These are phyloP conservation scores for Fusarium hostae DNA, from an alignment of 2,329 filamentous ascomycete species.

Conservation along the genomic window DNA sequence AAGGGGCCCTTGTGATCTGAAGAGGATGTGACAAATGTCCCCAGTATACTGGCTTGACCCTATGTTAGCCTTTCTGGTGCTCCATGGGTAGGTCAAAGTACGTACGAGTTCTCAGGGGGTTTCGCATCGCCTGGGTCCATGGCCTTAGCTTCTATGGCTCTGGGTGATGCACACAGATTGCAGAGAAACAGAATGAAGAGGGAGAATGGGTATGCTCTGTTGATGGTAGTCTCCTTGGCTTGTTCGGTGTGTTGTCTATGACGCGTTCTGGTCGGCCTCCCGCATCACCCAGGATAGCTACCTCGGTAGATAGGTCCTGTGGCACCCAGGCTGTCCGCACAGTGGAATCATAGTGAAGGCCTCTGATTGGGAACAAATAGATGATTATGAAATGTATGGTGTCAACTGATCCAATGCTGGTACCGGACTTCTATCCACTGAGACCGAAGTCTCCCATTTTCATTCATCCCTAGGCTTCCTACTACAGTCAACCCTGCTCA, in stretches of 20 bases:
- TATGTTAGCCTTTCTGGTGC: not conserved
- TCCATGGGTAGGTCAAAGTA: rapidly evolving
- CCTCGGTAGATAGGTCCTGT: rapidly evolving
- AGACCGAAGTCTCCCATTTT: not conserved
- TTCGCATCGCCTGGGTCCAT: not conserved
- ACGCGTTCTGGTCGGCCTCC: not conserved
- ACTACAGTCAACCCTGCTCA: rapidly evolving
- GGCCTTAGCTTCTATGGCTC: not conserved
- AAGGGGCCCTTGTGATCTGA: not conserved
- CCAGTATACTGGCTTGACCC: not conserved
- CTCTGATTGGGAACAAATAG: not conserved
- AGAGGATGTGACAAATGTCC: not conserved
- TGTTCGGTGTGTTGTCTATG: not conserved
- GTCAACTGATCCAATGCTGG: rapidly evolving
- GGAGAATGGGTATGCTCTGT: rapidly evolving
- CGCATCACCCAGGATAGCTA: not conserved
- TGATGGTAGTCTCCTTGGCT: not conserved
- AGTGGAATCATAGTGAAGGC: rapidly evolving
- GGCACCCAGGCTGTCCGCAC: not conserved
- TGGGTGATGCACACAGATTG: rapidly evolving
- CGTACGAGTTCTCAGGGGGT: not conserved
- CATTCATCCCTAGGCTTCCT: no score
- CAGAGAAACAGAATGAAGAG: not conserved
- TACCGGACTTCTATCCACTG: not conserved
- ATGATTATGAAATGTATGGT: rapidly evolving